Percentiles rank a stretch among this genome's conserved stretches.
Conservation (phyloP, 2,329 filamentous ascomycete species). For the Curvularia lunata region DNA sequence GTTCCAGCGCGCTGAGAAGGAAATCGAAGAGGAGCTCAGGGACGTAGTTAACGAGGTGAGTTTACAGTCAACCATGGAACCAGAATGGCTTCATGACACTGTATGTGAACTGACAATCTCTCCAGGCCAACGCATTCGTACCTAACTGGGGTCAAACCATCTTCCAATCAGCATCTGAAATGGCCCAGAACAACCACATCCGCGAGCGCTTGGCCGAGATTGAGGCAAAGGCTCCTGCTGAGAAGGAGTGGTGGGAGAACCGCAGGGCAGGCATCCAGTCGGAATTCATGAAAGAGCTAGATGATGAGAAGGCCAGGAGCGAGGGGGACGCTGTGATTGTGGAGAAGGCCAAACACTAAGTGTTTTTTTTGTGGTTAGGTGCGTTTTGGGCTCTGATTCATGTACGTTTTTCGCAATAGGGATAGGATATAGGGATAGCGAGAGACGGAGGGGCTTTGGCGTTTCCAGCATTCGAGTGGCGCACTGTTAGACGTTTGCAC, state of each 20-base stretch:
- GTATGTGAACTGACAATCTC: constrained; percentile 12
- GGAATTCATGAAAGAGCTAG: constrained; percentile 85
- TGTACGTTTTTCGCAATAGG: background rate
- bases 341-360: constrained; percentile 12
- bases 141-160: constrained; percentile 92
- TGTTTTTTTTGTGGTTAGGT: background rate
- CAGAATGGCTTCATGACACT: background rate
- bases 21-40: constrained; percentile 93
- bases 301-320: constrained; percentile 58
- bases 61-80: constrained; percentile 1
- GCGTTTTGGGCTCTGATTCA: background rate
- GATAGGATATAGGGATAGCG: background rate
- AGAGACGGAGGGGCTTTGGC: constrained; percentile 1
- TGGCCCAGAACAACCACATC: constrained; percentile 81
- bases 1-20: constrained; percentile 90
- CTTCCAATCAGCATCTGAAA: constrained; percentile 97
- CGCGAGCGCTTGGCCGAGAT: constrained; percentile 78
- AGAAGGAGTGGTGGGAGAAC: constrained; percentile 94
- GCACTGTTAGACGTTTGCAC: constrained; percentile 10
- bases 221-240: constrained; percentile 70
- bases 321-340: constrained; percentile 29
- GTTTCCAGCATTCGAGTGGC: constrained; percentile 15
- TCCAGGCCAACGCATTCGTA: constrained; percentile 84
- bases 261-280: constrained; percentile 74
- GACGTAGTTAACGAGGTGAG: constrained; percentile 91